Evolutionary conservation across 805 yeast genomes (phyloP).

Genomic region (Kodamaea kaohsiungensis): DNA sequence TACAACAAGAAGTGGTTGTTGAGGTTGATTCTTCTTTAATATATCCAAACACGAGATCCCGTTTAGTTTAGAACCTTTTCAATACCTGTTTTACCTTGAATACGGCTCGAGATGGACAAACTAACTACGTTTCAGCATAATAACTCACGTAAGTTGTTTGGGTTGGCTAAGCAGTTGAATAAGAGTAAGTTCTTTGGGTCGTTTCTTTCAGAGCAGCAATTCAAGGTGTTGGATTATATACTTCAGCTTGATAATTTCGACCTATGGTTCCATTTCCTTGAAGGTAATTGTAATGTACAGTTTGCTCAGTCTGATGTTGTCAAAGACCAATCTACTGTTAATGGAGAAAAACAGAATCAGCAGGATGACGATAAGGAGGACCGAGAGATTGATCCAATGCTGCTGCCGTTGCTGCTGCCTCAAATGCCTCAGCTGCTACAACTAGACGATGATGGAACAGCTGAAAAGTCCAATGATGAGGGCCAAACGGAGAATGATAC

Average conservation of each 20-base stretch:
- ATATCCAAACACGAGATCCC: not conserved
- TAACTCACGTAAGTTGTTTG: conserved; percentile 32
- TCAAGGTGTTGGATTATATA: conserved; percentile 48
- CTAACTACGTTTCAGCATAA: conserved; percentile 38
- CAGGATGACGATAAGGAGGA: not conserved
- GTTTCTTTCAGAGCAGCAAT: conserved; percentile 57
- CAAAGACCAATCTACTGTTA: conserved; percentile 20
- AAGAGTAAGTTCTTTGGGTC: conserved; percentile 32
- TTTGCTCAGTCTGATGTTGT: conserved; percentile 27
- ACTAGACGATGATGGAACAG: not conserved
- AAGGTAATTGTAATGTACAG: conserved; percentile 30
- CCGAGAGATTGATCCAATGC: not conserved
- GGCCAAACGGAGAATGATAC: not conserved
- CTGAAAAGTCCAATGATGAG: not conserved
- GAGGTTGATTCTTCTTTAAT: conserved; percentile 1
- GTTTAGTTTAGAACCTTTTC: not conserved
- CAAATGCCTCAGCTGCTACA: not conserved
- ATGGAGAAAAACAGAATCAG: not conserved
- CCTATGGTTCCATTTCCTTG: conserved; percentile 50
- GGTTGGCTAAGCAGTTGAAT: conserved; percentile 36
- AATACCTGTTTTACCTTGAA: not conserved
- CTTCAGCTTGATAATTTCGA: conserved; percentile 34
- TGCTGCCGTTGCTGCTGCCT: not conserved
- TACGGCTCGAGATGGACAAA: conserved; percentile 30
- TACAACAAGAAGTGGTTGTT: not conserved